These are phyloP conservation scores for Chloranthus sessilifolius DNA, from an alignment of 164 flowering plant genomes.

Conservation along the genomic window DNA sequence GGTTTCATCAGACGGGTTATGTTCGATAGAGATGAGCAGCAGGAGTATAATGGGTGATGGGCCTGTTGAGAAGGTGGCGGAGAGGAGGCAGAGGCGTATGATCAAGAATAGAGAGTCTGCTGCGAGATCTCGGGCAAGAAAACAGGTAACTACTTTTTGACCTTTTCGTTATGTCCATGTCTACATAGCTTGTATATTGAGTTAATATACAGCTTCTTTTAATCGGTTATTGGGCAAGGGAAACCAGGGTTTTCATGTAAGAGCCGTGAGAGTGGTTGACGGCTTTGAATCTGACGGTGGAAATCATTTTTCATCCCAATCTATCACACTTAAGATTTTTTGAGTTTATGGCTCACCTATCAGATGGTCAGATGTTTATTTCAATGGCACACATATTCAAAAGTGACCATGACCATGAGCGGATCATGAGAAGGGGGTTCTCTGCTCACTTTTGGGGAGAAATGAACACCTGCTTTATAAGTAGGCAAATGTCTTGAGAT, in stretches of 20 bases:
- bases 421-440: no score
- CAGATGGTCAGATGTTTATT: no score
- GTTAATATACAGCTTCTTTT: background rate
- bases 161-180: slow-evolving; percentile 40
- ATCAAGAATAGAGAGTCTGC: slow-evolving; percentile 97
- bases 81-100: slow-evolving; percentile 91
- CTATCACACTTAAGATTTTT: no score
- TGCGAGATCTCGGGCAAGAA: slow-evolving; percentile 89
- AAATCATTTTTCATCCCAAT: no score
- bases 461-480: no score
- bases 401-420: no score
- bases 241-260: background rate
- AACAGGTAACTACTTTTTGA: slow-evolving; percentile 47
- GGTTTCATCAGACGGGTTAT: slow-evolving; percentile 61
- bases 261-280: no score
- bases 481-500: no score
- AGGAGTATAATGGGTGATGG: slow-evolving; percentile 68
- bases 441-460: no score
- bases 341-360: no score
- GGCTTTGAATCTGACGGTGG: no score
- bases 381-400: no score
- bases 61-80: slow-evolving; percentile 89
- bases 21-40: slow-evolving; percentile 43
- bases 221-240: background rate
- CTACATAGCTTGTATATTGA: slow-evolving; percentile 65